phyloP scores from a whole-genome alignment of 805 yeast species.

The Diddensiella santjacobensis region DNA sequence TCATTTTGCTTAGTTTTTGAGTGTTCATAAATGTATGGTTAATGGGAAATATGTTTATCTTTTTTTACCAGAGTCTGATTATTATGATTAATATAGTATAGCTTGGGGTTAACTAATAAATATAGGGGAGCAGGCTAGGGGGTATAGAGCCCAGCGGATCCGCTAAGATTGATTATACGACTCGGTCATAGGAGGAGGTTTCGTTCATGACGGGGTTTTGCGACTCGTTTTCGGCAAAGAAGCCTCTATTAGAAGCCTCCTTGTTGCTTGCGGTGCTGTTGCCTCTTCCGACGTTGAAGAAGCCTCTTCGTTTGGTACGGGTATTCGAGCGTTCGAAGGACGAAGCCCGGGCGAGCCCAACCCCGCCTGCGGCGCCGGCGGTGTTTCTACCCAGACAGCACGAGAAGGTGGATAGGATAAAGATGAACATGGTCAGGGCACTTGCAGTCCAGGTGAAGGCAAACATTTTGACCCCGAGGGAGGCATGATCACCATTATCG shows the following conservation, averaged over 20 bases:
- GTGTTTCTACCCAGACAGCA: slow-evolving; percentile 24
- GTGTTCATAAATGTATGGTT: background rate
- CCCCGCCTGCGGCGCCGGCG: slow-evolving; percentile 2
- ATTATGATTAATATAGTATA: no score
- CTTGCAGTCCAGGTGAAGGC: slow-evolving; percentile 63
- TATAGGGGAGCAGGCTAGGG: no score
- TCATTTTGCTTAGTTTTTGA: background rate
- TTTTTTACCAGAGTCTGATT: no score
- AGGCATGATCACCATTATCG: slow-evolving; percentile 36
- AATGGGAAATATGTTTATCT: background rate
- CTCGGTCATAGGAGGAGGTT: slow-evolving; percentile 6
- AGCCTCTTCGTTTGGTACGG: slow-evolving; percentile 9
- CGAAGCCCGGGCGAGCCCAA: slow-evolving; percentile 4
- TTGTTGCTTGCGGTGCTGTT: background rate
- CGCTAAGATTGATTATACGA: background rate
- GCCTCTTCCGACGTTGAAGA: slow-evolving; percentile 13
- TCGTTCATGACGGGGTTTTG: slow-evolving; percentile 12
- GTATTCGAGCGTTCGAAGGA: slow-evolving; percentile 7
- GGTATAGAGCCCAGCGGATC: no score
- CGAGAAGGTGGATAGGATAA: slow-evolving; percentile 27
- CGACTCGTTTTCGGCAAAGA: slow-evolving; percentile 11
- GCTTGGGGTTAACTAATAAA: no score
- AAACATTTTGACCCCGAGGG: slow-evolving; percentile 37
- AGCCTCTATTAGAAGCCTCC: slow-evolving; percentile 2
- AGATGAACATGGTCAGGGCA: slow-evolving; percentile 26